phyloP scores from a whole-genome alignment of 106 monocot species.

The Dendrobium chrysotoxum region DNA sequence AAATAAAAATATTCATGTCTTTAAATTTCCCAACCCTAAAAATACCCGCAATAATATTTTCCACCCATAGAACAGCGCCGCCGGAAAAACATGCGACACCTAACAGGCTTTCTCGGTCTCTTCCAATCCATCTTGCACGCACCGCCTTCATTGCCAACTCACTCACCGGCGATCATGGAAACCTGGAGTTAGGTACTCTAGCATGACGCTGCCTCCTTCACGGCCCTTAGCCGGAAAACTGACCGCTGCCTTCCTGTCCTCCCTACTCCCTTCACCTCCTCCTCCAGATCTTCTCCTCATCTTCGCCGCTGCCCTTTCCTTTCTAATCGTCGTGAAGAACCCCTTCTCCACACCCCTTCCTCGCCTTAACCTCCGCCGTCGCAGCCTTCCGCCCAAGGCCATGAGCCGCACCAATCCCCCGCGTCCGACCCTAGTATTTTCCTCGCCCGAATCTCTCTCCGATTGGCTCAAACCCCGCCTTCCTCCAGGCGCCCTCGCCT shows the following conservation, averaged over 20 bases:
- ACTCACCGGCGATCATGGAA: not conserved
- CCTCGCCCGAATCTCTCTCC: constrained; percentile 62
- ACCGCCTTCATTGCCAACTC: not conserved
- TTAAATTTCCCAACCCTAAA: no score
- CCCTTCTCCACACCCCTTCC: constrained; percentile 8
- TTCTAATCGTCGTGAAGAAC: constrained; percentile 16
- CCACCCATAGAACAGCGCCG: not conserved
- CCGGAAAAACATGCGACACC: not conserved
- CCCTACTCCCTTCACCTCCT: constrained; percentile 4
- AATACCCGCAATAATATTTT: not conserved
- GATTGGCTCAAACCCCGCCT: constrained; percentile 59
- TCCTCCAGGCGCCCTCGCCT: constrained; percentile 41
- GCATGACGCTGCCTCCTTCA: constrained; percentile 8
- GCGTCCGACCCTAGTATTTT: constrained; percentile 39
- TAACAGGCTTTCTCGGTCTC: no score
- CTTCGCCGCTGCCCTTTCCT: constrained; percentile 19
- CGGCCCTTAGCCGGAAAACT: not conserved
- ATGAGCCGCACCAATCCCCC: not conserved
- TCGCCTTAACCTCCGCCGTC: constrained; percentile 7
- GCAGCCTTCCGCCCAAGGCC: not conserved
- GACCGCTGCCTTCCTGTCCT: constrained; percentile 1
- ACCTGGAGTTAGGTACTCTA: not conserved
- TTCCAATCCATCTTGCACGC: not conserved
- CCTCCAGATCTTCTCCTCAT: constrained; percentile 10
- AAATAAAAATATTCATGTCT: no score